A percentile compares a stretch with the other conserved stretches of the same genome.
Evolutionary conservation across 192 early-diverging fungal species (phyloP).

Genomic region (Chytriomyces sp.): DNA sequence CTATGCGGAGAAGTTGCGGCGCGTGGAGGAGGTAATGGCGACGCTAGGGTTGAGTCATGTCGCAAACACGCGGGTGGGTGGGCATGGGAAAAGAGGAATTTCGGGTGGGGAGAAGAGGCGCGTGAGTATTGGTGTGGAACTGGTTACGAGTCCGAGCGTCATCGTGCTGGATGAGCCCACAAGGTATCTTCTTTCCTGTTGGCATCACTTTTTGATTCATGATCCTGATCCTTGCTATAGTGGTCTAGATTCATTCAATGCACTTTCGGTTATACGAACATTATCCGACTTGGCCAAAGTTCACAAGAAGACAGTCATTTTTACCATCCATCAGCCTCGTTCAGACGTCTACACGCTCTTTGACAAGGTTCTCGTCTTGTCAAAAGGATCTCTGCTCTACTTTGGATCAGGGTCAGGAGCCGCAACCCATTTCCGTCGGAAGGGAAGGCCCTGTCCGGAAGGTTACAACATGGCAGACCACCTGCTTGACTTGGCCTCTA

Average conservation of each 20-base stretch:
- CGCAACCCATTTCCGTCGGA: constrained; percentile 49
- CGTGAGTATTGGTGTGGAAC: constrained; percentile 61
- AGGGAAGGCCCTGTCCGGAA: constrained; percentile 65
- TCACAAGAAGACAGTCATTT: constrained; percentile 71
- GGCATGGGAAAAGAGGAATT: constrained; percentile 43
- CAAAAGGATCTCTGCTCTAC: constrained; percentile 70
- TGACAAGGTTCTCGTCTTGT: constrained; percentile 77
- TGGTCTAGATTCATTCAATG: constrained; percentile 60
- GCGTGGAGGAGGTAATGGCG: constrained; percentile 69
- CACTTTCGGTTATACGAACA: constrained; percentile 64
- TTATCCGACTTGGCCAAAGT: constrained; percentile 63
- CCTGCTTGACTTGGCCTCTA: constrained; percentile 59
- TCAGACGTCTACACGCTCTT: constrained; percentile 81
- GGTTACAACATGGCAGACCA: constrained; percentile 77
- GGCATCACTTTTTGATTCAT: not conserved
- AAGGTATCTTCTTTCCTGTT: constrained; percentile 8
- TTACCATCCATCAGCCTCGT: constrained; percentile 90
- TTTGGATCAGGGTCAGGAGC: constrained; percentile 52
- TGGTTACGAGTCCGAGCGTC: constrained; percentile 54
- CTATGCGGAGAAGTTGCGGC: constrained; percentile 46
- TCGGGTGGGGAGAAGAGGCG: constrained; percentile 62
- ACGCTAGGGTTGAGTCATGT: constrained; percentile 67
- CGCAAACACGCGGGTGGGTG: constrained; percentile 56
- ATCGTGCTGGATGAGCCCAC: constrained; percentile 58
- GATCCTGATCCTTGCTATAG: constrained; percentile 30